These are phyloP conservation scores for Kitagawia praeruptora DNA, from an alignment of 129 eudicot genomes.

Conservation along the genomic window DNA sequence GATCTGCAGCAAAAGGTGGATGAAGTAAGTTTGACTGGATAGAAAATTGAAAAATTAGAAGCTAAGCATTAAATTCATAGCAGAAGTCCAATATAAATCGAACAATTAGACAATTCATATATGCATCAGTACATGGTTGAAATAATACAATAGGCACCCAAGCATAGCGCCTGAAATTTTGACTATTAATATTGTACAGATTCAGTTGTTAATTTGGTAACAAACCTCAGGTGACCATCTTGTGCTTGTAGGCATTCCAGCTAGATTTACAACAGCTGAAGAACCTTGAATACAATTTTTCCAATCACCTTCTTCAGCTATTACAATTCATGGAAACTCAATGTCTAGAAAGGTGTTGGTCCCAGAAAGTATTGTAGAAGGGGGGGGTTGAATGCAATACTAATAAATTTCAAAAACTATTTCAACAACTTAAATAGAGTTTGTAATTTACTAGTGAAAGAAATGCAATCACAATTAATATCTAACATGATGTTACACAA, in stretches of 20 bases:
- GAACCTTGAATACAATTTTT: constrained; percentile 79
- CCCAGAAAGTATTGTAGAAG: too few relatives aligned
- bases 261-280: constrained; percentile 86
- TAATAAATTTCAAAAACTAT: too few relatives aligned
- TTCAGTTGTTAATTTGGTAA: background rate
- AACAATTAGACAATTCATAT: background rate
- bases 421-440: too few relatives aligned
- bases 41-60: background rate
- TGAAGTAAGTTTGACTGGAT: background rate
- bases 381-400: too few relatives aligned
- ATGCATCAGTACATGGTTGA: background rate
- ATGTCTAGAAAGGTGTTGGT: constrained; percentile 42
- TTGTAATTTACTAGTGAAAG: too few relatives aligned
- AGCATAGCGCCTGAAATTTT: background rate
- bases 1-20: constrained; percentile 41
- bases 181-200: constrained; percentile 3
- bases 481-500: too few relatives aligned
- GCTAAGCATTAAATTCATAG: background rate
- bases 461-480: too few relatives aligned
- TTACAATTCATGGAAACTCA: constrained; percentile 77
- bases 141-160: background rate
- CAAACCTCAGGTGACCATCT: constrained; percentile 98
- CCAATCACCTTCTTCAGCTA: constrained; percentile 91
- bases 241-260: constrained; percentile 90
- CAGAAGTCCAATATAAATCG: background rate